Evolutionary conservation across 805 yeast genomes (phyloP).

Genomic region (Starmerella cellae): DNA sequence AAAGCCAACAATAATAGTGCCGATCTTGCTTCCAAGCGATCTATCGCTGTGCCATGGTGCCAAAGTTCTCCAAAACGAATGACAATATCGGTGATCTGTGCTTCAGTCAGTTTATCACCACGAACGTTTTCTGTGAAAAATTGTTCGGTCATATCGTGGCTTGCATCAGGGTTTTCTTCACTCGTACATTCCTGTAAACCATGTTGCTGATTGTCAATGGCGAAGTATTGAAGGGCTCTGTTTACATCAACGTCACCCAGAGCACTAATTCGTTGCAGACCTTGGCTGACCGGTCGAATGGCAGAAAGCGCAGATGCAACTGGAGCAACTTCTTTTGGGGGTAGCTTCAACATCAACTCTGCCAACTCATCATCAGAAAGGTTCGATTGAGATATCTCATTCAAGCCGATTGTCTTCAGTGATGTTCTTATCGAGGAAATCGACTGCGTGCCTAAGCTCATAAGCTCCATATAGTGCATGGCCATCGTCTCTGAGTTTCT

Average conservation of each 20-base stretch:
- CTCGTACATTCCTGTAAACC: background rate
- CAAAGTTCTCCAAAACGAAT: constrained; percentile 6
- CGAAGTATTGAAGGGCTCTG: background rate
- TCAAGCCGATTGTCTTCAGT: constrained; percentile 27
- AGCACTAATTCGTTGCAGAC: constrained; percentile 1
- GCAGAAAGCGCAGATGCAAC: constrained; percentile 2
- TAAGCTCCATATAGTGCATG: constrained; percentile 34
- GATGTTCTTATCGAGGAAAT: constrained; percentile 36
- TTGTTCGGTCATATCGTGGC: too few species aligned
- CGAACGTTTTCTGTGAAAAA: background rate
- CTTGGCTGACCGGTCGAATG: constrained; percentile 1
- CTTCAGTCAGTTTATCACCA: background rate
- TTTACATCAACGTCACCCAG: background rate
- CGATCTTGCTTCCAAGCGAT: constrained; percentile 7
- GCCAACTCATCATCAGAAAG: constrained; percentile 14
- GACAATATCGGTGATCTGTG: background rate
- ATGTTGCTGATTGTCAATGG: background rate
- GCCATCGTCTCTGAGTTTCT: constrained; percentile 37
- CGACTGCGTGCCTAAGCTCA: constrained; percentile 42
- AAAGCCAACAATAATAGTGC: constrained; percentile 11
- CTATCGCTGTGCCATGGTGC: background rate
- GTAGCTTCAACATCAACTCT: constrained; percentile 6
- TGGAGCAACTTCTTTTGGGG: background rate
- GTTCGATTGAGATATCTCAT: constrained; percentile 8
- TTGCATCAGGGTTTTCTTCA: background rate